Evolutionary conservation across 495 filamentous ascomycete genomes (phyloP).

Genomic region (Corynascus novoguineensis): DNA sequence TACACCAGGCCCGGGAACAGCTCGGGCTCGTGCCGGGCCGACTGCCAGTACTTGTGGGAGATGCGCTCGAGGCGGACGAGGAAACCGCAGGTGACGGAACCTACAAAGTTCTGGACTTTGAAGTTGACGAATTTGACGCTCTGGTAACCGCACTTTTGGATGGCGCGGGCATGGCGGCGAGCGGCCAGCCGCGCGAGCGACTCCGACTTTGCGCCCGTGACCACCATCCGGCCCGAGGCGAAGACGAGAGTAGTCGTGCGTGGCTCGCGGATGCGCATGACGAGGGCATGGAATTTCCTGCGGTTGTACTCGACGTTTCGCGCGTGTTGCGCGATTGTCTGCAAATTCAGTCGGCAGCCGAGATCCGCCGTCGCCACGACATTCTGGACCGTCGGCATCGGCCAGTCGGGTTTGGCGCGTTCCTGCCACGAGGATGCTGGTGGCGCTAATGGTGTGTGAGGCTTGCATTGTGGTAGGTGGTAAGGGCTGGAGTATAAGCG

Average conservation of each 20-base stretch:
- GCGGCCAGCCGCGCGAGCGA: conserved; percentile 87
- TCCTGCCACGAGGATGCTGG: background rate
- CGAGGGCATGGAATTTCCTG: conserved; percentile 93
- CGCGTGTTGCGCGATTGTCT: conserved; percentile 89
- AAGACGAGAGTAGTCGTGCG: conserved; percentile 96
- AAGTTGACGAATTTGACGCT: conserved; percentile 96
- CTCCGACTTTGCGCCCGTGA: conserved; percentile 92
- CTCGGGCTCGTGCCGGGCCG: conserved; percentile 86
- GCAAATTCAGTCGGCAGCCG: conserved; percentile 88
- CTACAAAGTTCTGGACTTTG: conserved; percentile 98
- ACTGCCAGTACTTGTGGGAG: conserved; percentile 47
- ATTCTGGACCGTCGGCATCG: conserved; percentile 45
- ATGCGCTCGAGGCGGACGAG: conserved; percentile 90
- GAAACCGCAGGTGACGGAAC: conserved; percentile 91
- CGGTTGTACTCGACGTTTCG: conserved; percentile 97
- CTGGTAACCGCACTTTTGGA: conserved; percentile 95
- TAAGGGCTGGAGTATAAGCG: background rate
- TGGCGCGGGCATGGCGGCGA: conserved; percentile 93
- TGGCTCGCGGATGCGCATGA: conserved; percentile 97
- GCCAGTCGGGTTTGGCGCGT: conserved; percentile 18
- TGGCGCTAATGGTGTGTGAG: background rate
- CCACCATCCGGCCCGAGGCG: conserved; percentile 95
- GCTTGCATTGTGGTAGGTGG: background rate
- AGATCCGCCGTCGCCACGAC: conserved; percentile 97
- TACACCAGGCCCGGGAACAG: conserved; percentile 96